These are phyloP conservation scores for Hymenoscyphus occultus DNA, from an alignment of 2,329 filamentous ascomycete genomes.

Conservation along the genomic window DNA sequence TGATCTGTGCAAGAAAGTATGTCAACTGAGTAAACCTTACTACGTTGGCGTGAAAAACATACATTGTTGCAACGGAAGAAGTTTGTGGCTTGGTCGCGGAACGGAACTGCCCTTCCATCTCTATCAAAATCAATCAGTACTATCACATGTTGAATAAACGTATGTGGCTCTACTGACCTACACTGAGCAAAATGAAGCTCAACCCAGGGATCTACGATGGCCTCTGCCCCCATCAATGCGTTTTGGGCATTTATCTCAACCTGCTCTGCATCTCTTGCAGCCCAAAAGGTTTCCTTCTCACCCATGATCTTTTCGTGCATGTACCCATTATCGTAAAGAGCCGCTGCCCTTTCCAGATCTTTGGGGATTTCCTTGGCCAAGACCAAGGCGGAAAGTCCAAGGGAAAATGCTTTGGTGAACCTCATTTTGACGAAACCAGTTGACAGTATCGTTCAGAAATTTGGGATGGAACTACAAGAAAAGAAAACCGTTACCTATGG, in stretches of 20 bases:
- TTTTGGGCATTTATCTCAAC: background rate
- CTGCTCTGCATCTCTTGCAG: background rate
- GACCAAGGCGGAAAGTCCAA: background rate
- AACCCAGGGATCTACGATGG: background rate
- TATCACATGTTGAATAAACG: background rate
- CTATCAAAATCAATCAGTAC: background rate
- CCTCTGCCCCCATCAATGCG: background rate
- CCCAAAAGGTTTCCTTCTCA: background rate
- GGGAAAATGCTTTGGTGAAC: background rate
- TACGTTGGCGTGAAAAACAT: background rate
- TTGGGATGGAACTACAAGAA: background rate
- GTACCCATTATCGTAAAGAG: background rate
- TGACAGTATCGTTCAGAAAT: background rate
- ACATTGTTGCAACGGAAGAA: slow-evolving; percentile 2
- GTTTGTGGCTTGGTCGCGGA: background rate
- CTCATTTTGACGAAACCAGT: background rate
- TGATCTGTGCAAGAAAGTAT: background rate
- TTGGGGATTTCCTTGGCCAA: background rate
- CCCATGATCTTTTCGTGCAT: slow-evolving; percentile 2
- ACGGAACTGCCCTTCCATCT: background rate
- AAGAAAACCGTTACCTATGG: background rate
- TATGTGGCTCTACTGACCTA: background rate
- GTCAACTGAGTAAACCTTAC: background rate
- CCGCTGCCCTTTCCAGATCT: background rate
- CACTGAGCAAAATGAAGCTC: slow-evolving; percentile 3